Percentiles rank a stretch among this genome's conserved stretches.
These are phyloP conservation scores for Penstemon davidsonii DNA, from an alignment of 257 asterid genomes.

Conservation along the genomic window DNA sequence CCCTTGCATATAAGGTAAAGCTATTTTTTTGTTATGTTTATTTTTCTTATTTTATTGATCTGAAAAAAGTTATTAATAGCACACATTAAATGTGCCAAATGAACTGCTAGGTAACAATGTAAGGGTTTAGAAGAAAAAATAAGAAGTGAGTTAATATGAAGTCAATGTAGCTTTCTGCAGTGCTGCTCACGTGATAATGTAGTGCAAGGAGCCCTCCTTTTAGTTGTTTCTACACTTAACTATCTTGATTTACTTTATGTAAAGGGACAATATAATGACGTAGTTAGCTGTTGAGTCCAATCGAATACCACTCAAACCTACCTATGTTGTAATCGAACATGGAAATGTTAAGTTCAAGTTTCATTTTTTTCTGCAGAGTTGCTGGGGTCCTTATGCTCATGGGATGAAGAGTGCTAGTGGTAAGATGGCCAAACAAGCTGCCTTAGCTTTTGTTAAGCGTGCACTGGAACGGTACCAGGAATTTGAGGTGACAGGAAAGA, in stretches of 20 bases:
- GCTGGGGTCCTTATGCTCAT: slow-evolving; percentile 74
- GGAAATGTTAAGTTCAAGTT: slow-evolving; percentile 1
- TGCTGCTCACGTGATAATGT: too few species aligned
- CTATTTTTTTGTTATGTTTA: too few species aligned
- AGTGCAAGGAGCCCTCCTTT: not conserved
- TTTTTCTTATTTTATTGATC: too few species aligned
- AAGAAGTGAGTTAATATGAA: not conserved
- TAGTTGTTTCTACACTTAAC: not conserved
- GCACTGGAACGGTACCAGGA: slow-evolving; percentile 68
- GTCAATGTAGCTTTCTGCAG: too few species aligned
- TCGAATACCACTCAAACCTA: slow-evolving; percentile 4
- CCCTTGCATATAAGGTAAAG: too few species aligned
- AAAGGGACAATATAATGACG: not conserved
- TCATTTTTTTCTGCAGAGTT: slow-evolving; percentile 48
- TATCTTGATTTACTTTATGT: slow-evolving; percentile 15
- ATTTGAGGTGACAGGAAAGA: slow-evolving; percentile 66
- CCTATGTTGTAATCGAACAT: slow-evolving; percentile 6
- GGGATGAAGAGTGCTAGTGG: slow-evolving; percentile 85
- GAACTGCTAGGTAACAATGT: too few species aligned
- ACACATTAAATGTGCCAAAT: too few species aligned
- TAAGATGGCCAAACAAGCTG: slow-evolving; percentile 86
- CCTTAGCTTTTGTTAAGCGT: slow-evolving; percentile 77
- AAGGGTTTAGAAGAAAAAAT: not conserved
- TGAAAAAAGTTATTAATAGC: too few species aligned
- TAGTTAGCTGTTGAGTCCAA: slow-evolving; percentile 11